Evolutionary conservation across 1,139 yeast species (phyloP).

Genomic region (Taphrina communis): DNA sequence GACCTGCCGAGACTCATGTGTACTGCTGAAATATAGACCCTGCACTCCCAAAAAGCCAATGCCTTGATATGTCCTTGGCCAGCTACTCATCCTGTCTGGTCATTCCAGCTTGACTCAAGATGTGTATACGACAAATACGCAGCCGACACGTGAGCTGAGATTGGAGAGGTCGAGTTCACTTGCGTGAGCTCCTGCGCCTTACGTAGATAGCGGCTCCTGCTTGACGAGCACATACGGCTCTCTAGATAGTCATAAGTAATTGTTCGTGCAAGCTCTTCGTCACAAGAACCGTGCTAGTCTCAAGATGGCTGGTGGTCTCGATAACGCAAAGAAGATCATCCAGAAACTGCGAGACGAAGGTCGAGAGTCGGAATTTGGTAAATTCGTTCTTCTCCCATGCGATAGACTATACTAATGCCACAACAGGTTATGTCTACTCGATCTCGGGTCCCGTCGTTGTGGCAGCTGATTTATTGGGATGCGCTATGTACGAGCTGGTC

Average conservation of each 20-base stretch:
- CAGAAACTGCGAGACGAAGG: slow-evolving; percentile 70
- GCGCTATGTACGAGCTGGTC: slow-evolving; percentile 95
- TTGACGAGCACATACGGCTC: not conserved
- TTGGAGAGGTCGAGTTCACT: too few relatives aligned
- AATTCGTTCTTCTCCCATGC: not conserved
- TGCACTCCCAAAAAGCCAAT: too few relatives aligned
- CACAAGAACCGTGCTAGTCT: not conserved
- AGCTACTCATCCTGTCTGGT: too few relatives aligned
- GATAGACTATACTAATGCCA: not conserved
- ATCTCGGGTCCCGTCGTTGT: slow-evolving; percentile 65
- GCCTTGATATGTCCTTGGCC: too few relatives aligned
- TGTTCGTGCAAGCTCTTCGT: too few relatives aligned
- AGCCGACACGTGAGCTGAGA: not conserved
- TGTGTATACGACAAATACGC: slow-evolving; percentile 9
- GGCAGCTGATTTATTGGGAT: slow-evolving; percentile 98
- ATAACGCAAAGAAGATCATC: slow-evolving; percentile 93
- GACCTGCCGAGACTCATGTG: too few relatives aligned
- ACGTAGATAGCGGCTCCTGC: slow-evolving; percentile 17
- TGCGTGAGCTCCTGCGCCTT: slow-evolving; percentile 7
- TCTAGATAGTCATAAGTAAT: too few relatives aligned
- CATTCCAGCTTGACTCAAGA: too few relatives aligned
- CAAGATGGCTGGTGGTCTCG: slow-evolving; percentile 86
- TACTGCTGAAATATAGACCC: too few relatives aligned
- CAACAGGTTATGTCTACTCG: slow-evolving; percentile 40
- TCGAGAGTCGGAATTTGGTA: slow-evolving; percentile 60